These are phyloP conservation scores for Thyridium curvatum DNA, from an alignment of 2,329 filamentous ascomycete species.

Conservation along the genomic window DNA sequence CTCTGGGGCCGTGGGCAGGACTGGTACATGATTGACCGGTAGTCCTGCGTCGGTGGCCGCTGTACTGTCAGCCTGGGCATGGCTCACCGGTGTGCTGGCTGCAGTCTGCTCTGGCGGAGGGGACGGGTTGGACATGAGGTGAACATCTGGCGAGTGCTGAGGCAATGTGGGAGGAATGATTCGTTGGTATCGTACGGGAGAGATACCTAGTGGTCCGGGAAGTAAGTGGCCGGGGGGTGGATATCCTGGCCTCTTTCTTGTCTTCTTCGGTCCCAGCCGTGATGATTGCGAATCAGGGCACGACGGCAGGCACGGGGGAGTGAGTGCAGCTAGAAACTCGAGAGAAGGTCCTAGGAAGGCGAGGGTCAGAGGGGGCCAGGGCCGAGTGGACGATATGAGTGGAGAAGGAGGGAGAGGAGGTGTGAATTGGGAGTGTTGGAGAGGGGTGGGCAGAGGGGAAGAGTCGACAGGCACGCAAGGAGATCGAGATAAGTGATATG, in stretches of 20 bases:
- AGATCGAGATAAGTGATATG: too few species aligned
- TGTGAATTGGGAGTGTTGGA: too few species aligned
- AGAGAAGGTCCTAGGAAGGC: too few species aligned
- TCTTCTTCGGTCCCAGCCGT: too few species aligned
- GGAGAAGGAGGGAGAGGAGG: too few species aligned
- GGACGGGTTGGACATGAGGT: conserved; percentile 51
- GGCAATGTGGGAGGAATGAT: conserved; percentile 19
- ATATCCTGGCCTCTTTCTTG: too few species aligned
- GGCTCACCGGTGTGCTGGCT: conserved; percentile 37
- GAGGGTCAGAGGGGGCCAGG: too few species aligned
- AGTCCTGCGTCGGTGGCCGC: conserved; percentile 12
- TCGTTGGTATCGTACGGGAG: conserved; percentile 11
- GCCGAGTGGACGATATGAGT: too few species aligned
- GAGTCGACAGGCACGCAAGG: too few species aligned
- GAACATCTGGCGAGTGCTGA: conserved; percentile 41
- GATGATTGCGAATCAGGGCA: neutral
- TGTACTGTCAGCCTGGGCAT: conserved; percentile 5
- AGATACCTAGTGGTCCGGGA: conserved; percentile 2
- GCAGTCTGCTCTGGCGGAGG: conserved; percentile 49
- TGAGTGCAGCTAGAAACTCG: neutral
- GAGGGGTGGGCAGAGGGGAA: too few species aligned
- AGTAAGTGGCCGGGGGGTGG: too few species aligned
- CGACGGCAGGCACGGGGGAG: neutral
- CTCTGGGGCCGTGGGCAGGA: too few species aligned
- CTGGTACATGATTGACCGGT: conserved; percentile 8